A percentile compares a stretch with the other conserved stretches of the same genome.
These are phyloP conservation scores for Tetrahymena elliotti DNA, from an alignment of 73 alveolate species.

Conservation along the genomic window DNA sequence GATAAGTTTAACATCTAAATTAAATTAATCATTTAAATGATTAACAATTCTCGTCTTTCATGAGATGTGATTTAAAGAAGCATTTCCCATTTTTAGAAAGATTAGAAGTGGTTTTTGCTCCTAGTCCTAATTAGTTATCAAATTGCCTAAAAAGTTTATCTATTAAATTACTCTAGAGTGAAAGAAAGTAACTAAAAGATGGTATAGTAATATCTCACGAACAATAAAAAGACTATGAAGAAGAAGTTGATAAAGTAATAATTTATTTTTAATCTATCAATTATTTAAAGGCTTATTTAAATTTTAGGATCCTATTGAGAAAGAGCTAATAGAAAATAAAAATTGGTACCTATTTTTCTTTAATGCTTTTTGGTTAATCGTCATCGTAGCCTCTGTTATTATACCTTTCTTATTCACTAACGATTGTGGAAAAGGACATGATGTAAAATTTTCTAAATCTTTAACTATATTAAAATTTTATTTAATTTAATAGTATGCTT, in stretches of 20 bases:
- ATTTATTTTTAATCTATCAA: not conserved
- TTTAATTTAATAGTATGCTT: not conserved
- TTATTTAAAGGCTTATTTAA: not conserved
- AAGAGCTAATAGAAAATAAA: not conserved
- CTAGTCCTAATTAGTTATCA: not conserved
- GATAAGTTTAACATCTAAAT: not conserved
- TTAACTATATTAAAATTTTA: not conserved
- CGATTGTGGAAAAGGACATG: not conserved
- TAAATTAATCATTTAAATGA: not conserved
- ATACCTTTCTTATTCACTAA: not conserved
- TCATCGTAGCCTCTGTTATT: not conserved
- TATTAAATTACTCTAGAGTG: not conserved
- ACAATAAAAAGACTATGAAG: not conserved
- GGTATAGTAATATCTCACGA: not conserved
- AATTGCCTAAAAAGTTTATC: not conserved
- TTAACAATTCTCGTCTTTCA: not conserved
- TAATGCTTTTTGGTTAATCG: not conserved
- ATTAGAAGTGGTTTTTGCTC: not conserved
- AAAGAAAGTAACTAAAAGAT: not conserved
- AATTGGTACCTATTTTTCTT: not conserved
- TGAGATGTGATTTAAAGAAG: not conserved
- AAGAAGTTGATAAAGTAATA: not conserved
- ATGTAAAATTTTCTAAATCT: not conserved
- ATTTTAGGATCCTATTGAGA: not conserved
- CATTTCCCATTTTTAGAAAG: not conserved